Conservation (phyloP, 768 basidiomycete genomes). For the Zangia roseola region DNA sequence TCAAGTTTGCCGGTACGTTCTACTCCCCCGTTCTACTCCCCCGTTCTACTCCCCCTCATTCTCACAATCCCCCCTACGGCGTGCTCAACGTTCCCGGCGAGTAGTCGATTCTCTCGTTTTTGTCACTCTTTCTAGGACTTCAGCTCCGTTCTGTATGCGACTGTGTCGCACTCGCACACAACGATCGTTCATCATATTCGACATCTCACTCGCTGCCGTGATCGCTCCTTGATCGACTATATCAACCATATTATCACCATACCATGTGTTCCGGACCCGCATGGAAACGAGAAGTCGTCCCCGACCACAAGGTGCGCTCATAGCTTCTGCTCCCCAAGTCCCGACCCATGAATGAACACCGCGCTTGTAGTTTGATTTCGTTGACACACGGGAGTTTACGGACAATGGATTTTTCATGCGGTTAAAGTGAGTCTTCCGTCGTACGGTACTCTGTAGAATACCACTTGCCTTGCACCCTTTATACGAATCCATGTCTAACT, state of each 20-base stretch:
- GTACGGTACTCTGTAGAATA: background rate
- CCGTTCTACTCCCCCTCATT: constrained; percentile 10
- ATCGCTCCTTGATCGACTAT: constrained; percentile 14
- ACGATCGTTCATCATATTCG: constrained; percentile 25
- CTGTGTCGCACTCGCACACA: constrained; percentile 32
- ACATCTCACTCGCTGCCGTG: constrained; percentile 24
- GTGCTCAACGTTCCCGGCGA: constrained; percentile 4
- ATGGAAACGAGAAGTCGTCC: constrained; percentile 97
- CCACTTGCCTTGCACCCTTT: background rate
- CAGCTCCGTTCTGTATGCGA: constrained; percentile 29
- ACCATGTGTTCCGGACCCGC: constrained; percentile 58
- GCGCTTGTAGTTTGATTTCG: constrained; percentile 82
- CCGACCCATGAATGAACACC: background rate
- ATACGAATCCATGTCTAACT: constrained; percentile 10
- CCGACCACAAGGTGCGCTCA: constrained; percentile 89
- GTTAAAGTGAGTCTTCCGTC: constrained; percentile 57
- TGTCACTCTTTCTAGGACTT: constrained; percentile 22
- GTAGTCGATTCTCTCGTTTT: constrained; percentile 23
- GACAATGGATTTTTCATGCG: constrained; percentile 87
- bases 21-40: background rate
- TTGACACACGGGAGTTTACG: constrained; percentile 90
- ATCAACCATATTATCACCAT: constrained; percentile 2
- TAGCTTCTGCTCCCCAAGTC: background rate
- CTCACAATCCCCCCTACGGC: constrained; percentile 18
- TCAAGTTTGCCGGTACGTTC: no score